A percentile compares a stretch with the other conserved stretches of the same genome.
Conservation (phyloP, 2,329 filamentous ascomycete species). For the Fusarium graminum region DNA sequence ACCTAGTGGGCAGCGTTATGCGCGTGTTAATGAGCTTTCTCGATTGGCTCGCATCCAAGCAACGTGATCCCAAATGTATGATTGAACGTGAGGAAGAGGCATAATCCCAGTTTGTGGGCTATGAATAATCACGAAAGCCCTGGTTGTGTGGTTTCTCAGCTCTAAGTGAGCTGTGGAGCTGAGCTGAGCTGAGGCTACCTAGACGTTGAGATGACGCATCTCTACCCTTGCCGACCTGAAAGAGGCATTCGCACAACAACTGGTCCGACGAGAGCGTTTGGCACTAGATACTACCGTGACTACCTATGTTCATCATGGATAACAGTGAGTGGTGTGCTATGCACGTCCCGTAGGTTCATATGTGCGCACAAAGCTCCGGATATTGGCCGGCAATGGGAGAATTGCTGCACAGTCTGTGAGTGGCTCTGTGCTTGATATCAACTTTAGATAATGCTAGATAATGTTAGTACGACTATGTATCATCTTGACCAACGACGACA, state of each 20-base stretch:
- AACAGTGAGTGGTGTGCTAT: constrained; percentile 10
- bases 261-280: constrained; percentile 7
- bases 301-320: constrained; percentile 18
- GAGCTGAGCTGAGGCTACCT: constrained; percentile 12
- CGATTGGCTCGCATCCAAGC: constrained; percentile 44
- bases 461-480: neutral
- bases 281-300: constrained; percentile 17
- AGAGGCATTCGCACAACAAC: constrained; percentile 37
- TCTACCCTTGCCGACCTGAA: constrained; percentile 37
- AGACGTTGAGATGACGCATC: constrained; percentile 29
- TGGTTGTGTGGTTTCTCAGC: constrained; percentile 29
- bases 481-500: neutral
- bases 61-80: constrained; percentile 42
- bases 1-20: constrained; percentile 38
- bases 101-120: constrained; percentile 45
- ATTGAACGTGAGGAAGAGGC: constrained; percentile 48
- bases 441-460: neutral
- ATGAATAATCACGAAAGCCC: constrained; percentile 34
- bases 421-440: neutral
- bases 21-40: constrained; percentile 28
- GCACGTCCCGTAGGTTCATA: neutral
- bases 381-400: neutral
- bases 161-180: constrained; percentile 16
- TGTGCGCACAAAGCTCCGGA: neutral
- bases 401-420: neutral